These are phyloP conservation scores for Phytophthora quininea DNA, from an alignment of 352 stramenopile genomes.

Conservation along the genomic window DNA sequence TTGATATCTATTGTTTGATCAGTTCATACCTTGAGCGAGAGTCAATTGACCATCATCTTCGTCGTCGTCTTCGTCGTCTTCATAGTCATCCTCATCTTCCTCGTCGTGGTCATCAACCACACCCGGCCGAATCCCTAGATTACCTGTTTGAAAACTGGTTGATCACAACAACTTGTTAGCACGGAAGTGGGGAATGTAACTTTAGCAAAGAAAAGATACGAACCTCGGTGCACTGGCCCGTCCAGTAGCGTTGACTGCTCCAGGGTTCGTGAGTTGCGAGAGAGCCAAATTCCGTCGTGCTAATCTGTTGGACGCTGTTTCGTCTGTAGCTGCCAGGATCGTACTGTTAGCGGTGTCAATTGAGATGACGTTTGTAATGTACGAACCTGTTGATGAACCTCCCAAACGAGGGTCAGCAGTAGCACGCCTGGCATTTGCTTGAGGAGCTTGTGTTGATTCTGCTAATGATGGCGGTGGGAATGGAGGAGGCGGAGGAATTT, in stretches of 20 bases:
- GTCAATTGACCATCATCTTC: slow-evolving; percentile 64
- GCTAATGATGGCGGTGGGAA: slow-evolving; percentile 36
- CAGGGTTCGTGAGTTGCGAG: slow-evolving; percentile 57
- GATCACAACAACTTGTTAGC: background rate
- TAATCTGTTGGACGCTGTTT: slow-evolving; percentile 43
- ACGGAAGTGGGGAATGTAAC: background rate
- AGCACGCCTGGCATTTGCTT: slow-evolving; percentile 15
- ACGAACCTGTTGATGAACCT: background rate
- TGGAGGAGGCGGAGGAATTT: slow-evolving; percentile 56
- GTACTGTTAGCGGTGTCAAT: too few species aligned
- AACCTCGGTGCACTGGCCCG: slow-evolving; percentile 31
- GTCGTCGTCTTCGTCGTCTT: slow-evolving; percentile 54
- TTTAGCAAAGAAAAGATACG: background rate
- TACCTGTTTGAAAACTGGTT: background rate
- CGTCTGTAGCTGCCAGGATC: slow-evolving; percentile 8
- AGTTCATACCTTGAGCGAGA: slow-evolving; percentile 55
- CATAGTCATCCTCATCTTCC: slow-evolving; percentile 48
- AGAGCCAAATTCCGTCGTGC: slow-evolving; percentile 62
- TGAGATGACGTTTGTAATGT: background rate
- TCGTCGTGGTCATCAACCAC: slow-evolving; percentile 33
- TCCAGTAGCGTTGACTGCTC: background rate
- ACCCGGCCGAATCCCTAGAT: slow-evolving; percentile 10
- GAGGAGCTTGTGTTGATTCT: slow-evolving; percentile 7
- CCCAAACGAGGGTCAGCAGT: slow-evolving; percentile 16
- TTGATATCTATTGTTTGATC: background rate